phyloP scores from a whole-genome alignment of 1,139 yeast species.

The Suhomyces panamericanus region DNA sequence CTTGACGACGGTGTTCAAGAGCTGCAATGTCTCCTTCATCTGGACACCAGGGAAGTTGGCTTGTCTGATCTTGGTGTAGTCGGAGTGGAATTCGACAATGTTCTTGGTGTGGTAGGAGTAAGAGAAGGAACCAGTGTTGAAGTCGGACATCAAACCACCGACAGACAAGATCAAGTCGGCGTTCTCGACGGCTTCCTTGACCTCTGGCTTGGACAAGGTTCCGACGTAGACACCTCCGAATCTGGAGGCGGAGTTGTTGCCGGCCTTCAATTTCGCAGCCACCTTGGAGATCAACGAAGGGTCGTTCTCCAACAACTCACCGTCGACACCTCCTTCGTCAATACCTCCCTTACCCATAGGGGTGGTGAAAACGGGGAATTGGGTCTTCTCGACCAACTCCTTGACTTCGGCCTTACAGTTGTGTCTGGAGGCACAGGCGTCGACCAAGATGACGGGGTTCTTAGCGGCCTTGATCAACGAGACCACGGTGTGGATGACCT shows the following conservation, averaged over 20 bases:
- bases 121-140: constrained; percentile 87
- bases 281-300: constrained; percentile 28
- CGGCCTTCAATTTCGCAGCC: constrained; percentile 25
- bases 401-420: constrained; percentile 62
- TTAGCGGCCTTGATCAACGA: constrained; percentile 54
- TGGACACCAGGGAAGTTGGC: constrained; percentile 78
- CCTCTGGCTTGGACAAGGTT: constrained; percentile 71
- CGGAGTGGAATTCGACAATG: constrained; percentile 88
- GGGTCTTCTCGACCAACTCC: constrained; percentile 63
- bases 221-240: constrained; percentile 90
- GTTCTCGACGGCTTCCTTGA: constrained; percentile 70
- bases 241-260: constrained; percentile 52
- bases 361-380: constrained; percentile 82
- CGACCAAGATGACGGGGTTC: constrained; percentile 76
- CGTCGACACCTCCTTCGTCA: constrained; percentile 55
- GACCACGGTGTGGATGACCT: constrained; percentile 61
- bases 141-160: constrained; percentile 84
- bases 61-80: constrained; percentile 71
- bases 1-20: constrained; percentile 41
- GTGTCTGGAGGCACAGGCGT: constrained; percentile 86
- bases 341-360: constrained; percentile 90
- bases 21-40: constrained; percentile 68
- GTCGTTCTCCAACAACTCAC: constrained; percentile 28
- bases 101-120: constrained; percentile 78
- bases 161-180: constrained; percentile 77